Conservation (phyloP, 331 rosid species). For the Dryas integrifolia region DNA sequence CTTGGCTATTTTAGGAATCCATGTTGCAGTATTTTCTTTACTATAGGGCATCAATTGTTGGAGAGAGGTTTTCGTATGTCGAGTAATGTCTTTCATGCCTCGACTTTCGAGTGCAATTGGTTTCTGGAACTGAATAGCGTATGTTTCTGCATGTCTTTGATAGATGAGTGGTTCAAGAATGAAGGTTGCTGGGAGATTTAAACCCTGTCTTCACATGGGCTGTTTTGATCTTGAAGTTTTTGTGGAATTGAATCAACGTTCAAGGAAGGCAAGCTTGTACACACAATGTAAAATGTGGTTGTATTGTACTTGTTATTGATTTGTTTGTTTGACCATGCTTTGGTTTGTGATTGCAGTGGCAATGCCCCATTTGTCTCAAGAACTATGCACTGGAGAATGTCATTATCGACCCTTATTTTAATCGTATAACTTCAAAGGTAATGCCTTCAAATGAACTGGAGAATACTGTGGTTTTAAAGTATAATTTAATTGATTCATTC, state of each 20-base stretch:
- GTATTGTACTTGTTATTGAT: conserved; percentile 2
- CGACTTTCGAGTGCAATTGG: conserved; percentile 6
- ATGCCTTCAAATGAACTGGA: not conserved
- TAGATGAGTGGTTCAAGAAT: conserved; percentile 99
- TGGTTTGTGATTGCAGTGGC: conserved; percentile 86
- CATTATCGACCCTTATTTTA: conserved; percentile 91
- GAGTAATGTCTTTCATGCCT: not conserved
- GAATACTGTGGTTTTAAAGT: conserved; percentile 12
- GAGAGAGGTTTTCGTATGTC: conserved; percentile 2
- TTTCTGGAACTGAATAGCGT: conserved; percentile 12
- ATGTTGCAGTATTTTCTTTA: not conserved
- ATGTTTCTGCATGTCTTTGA: conserved; percentile 26
- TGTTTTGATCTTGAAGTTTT: conserved; percentile 98
- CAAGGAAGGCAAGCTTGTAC: conserved; percentile 73
- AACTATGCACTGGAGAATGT: conserved; percentile 85
- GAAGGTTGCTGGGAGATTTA: conserved; percentile 97
- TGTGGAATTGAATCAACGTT: conserved; percentile 93
- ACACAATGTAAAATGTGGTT: conserved; percentile 7
- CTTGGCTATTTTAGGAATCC: not conserved
- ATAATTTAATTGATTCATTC: not conserved
- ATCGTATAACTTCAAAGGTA: conserved; percentile 75
- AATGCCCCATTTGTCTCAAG: conserved; percentile 91
- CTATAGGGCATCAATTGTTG: not conserved
- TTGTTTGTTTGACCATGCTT: conserved; percentile 27
- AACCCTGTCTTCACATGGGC: conserved; percentile 89